Base-by-base conservation (phyloP, 768 basidiomycete species). In the Tricholoma terreum region DNA sequence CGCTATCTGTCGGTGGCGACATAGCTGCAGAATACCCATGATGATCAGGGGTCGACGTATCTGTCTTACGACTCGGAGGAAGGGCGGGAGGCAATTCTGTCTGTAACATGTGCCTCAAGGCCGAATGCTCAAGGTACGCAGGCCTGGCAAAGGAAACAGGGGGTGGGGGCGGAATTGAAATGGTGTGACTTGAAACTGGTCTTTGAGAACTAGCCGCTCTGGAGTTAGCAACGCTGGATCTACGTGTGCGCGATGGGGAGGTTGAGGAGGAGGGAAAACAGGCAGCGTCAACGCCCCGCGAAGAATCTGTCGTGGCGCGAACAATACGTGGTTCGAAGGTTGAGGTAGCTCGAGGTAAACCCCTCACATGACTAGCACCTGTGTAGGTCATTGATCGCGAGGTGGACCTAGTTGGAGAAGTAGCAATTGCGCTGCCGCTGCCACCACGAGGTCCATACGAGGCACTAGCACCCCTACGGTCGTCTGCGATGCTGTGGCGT, bases 41-140 rank as follows among this genome's bases (percentile, higher is more conserved):
- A 49, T 57, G 59, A 6, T 64, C 56, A 45, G 59, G 61, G 2
- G 50, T 45, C 11, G 61, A 35, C 12, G 65, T 34, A 17, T 81
- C 79, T 10, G 59, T 52, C 59, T 78, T 80, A 35, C 79, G 73
- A 54, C 66, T 69, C 4, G 75, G 71, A 49, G 76, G 67, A 42
- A 76, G 67, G 36, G 68, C 40, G 9, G 77, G 73, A 8, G 72
- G 70, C 11, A 74, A 66, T 17, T 85, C 80, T 0, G 86, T 84
- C 56, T 84, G 85, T 8, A 92, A 73, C 52, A 89, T 70, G 63
- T 91, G 77, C 54, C 87, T 84, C 55, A 93, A 73, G 1, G 88
- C 82, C 2, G 90, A 90, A 69, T 89, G 79, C 42, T 90, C 87
- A 54, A 93, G 79, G 69, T 93, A 93, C 0, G 84, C 72, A 1